Evolutionary conservation across 306 rosid genomes (phyloP), one percentile per base, ranked within the genome.

Genomic region (Mucuna pruriens): DNA sequence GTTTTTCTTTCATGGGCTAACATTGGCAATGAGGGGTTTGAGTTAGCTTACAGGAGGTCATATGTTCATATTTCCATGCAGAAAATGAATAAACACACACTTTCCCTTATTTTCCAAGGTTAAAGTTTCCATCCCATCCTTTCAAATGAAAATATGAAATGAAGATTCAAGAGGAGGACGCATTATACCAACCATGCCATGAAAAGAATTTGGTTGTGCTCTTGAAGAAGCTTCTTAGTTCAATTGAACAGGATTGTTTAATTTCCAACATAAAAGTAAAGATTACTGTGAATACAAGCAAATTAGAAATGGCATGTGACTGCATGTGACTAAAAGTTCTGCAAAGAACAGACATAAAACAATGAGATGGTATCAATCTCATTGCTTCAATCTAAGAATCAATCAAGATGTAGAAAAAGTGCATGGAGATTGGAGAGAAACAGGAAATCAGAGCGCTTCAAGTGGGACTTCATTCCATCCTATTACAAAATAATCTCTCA

Each of bases 141-240:
- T 64, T 51, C 19, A 64, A 31, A 49, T 51, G 51, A 78, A 38
- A 77, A 64, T 17, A 49, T 51, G 51, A 78, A 38, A 77, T 51
- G 39, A 29, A 29, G 31, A 3, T 29, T 29, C 31, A 29, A 29
- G 31, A 29, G 31, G 31, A 29, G 31, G 31, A 29, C 3, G 31
- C 31, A 29, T 29, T 29, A 29, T 29, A 29, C 31, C 31, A 29
- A 29, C 31, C 31, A 29, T 29, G 31, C 31, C 31, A 29, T 29
- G 31, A 29, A 29, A 29, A 29, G 31, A 29, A 29, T 29, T 29
- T 29, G 2, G 31, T 29, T 29, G 31, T 29, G 31, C 31, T 29
- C 31, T 29, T 29, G 3, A 29, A 29, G 31, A 77, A 60, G 29
- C 40, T 23, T 52, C 64, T 63, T 34, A 38, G 54, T 15, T 40